A percentile compares a stretch with the other conserved stretches of the same genome.
Evolutionary conservation across 2,329 filamentous ascomycete species (phyloP).

Genomic region (Lecanicillium sp.): DNA sequence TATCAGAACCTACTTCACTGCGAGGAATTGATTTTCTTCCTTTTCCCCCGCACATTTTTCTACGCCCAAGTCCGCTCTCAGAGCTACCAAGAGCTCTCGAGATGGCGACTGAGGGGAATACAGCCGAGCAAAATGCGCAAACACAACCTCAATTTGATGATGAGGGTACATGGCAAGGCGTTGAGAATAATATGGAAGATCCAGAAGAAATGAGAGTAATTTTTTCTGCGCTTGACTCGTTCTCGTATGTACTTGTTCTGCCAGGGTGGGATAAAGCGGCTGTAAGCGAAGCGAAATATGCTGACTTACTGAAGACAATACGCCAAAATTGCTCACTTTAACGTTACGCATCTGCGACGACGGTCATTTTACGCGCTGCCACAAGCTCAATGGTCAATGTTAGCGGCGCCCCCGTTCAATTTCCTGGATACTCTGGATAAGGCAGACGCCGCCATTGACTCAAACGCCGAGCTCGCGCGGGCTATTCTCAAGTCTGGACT

Average conservation of each 20-base stretch:
- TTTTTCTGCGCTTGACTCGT: constrained; percentile 80
- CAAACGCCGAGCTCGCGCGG: constrained; percentile 77
- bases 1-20: background rate
- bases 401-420: constrained; percentile 75
- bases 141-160: background rate
- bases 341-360: constrained; percentile 82
- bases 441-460: constrained; percentile 82
- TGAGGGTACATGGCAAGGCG: constrained; percentile 7
- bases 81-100: background rate
- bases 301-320: constrained; percentile 65
- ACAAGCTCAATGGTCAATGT: constrained; percentile 72
- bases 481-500: constrained; percentile 68
- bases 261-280: too few relatives aligned
- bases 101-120: background rate
- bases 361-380: constrained; percentile 92
- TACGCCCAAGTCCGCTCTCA: background rate
- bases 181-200: constrained; percentile 39
- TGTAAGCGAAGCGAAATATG: too few relatives aligned
- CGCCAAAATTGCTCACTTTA: constrained; percentile 76
- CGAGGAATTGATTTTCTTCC: background rate
- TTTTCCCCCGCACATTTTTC: background rate
- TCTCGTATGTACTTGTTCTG: constrained; percentile 63
- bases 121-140: background rate
- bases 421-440: constrained; percentile 71
- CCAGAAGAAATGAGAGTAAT: constrained; percentile 76